Evolutionary conservation across 2,329 filamentous ascomycete species (phyloP).

Genomic region (Clonostachys rhizophaga): DNA sequence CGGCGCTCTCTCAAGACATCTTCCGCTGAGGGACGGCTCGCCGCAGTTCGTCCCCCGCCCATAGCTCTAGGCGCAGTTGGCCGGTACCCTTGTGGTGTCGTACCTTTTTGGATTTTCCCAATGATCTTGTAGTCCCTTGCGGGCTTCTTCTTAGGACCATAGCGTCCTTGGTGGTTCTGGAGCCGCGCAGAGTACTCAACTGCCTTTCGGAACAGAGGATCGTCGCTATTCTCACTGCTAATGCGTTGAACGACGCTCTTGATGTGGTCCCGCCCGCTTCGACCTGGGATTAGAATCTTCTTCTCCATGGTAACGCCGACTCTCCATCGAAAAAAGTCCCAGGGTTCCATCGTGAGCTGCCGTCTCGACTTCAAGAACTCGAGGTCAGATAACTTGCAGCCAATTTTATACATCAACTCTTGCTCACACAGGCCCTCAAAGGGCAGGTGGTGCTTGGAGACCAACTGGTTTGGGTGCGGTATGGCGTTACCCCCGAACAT

Average conservation of each 20-base stretch:
- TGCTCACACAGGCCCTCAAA: slow-evolving; percentile 20
- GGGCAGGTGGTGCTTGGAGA: slow-evolving; percentile 22
- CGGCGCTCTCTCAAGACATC: too few relatives aligned
- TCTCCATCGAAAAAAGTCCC: slow-evolving; percentile 30
- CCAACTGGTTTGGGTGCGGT: slow-evolving; percentile 28
- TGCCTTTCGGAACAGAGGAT: slow-evolving; percentile 17
- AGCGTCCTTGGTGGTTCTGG: slow-evolving; percentile 11
- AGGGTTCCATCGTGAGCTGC: slow-evolving; percentile 26
- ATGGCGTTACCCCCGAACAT: slow-evolving; percentile 16
- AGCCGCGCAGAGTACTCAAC: slow-evolving; percentile 17
- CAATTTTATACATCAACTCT: slow-evolving; percentile 26
- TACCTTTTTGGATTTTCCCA: too few relatives aligned
- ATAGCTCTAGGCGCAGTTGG: too few relatives aligned
- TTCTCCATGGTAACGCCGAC: slow-evolving; percentile 10
- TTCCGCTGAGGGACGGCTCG: too few relatives aligned
- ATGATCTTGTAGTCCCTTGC: neutral
- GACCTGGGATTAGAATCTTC: neutral
- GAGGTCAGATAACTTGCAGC: slow-evolving; percentile 23
- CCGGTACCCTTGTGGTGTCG: too few relatives aligned
- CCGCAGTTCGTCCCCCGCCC: too few relatives aligned
- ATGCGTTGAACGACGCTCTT: slow-evolving; percentile 6
- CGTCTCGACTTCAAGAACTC: slow-evolving; percentile 11
- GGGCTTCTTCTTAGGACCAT: slow-evolving; percentile 3
- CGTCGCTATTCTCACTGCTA: slow-evolving; percentile 9
- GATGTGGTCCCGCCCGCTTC: neutral